A percentile compares a stretch with the other conserved stretches of the same genome.
These are phyloP conservation scores for Suillus discolor DNA, from an alignment of 768 basidiomycete genomes.

Conservation along the genomic window DNA sequence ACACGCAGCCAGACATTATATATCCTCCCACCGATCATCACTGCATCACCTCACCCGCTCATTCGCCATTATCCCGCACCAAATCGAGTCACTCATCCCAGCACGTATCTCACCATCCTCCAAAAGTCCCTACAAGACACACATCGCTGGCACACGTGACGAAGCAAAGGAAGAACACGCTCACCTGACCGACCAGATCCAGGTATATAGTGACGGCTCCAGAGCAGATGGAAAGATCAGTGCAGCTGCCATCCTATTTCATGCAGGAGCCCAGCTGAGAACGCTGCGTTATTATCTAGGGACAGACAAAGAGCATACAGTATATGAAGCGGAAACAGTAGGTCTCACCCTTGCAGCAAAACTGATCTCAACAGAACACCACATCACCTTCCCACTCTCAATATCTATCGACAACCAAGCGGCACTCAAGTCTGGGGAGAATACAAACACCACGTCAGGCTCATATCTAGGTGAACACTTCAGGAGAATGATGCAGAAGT, in stretches of 20 bases:
- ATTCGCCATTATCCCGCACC: too few species aligned
- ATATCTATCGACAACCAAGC: slow-evolving; percentile 18
- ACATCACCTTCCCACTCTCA: neutral
- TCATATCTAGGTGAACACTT: slow-evolving; percentile 1
- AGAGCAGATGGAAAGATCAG: slow-evolving; percentile 4
- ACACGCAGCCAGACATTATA: too few species aligned
- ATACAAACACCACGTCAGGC: neutral
- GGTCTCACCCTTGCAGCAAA: slow-evolving; percentile 16
- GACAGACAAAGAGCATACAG: neutral
- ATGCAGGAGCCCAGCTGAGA: fast-evolving
- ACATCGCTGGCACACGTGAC: too few species aligned
- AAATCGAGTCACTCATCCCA: too few species aligned
- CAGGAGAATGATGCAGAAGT: neutral
- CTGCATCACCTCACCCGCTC: too few species aligned
- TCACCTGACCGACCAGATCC: slow-evolving; percentile 1
- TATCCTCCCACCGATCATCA: too few species aligned
- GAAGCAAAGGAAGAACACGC: too few species aligned
- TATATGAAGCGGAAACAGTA: slow-evolving; percentile 20
- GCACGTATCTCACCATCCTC: too few species aligned
- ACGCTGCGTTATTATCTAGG: slow-evolving; percentile 15
- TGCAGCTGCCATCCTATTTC: slow-evolving; percentile 15
- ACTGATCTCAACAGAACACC: neutral
- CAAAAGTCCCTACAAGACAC: too few species aligned
- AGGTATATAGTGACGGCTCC: slow-evolving; percentile 22
- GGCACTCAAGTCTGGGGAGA: slow-evolving; percentile 11